Percentiles rank a stretch among this genome's conserved stretches.
These are phyloP conservation scores for Backusella sp. DNA, from an alignment of 192 early-diverging fungal species.

Conservation along the genomic window DNA sequence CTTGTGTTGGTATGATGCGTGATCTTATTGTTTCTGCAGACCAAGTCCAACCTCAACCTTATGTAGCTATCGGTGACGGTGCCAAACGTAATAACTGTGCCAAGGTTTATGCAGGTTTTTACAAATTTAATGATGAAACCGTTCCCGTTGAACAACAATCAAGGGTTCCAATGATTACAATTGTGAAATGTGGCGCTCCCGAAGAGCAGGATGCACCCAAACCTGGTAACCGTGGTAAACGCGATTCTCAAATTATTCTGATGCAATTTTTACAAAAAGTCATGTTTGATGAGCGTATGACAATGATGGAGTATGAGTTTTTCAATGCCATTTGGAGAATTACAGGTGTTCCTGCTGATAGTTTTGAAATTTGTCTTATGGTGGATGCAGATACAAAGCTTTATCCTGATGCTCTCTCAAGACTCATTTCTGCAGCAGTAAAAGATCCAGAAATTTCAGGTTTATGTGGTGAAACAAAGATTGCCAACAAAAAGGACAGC, in stretches of 20 bases:
- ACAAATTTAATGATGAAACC: constrained; percentile 60
- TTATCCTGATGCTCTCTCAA: constrained; percentile 68
- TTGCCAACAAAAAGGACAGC: constrained; percentile 85
- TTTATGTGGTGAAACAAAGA: constrained; percentile 94
- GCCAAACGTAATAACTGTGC: constrained; percentile 77
- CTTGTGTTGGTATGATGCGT: constrained; percentile 76
- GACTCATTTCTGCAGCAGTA: constrained; percentile 80
- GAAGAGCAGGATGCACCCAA: constrained; percentile 48
- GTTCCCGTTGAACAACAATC: constrained; percentile 46
- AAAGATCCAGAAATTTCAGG: constrained; percentile 89
- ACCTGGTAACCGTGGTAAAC: constrained; percentile 81
- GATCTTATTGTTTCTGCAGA: constrained; percentile 48
- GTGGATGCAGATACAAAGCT: constrained; percentile 86
- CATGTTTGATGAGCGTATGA: constrained; percentile 75
- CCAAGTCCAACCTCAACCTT: constrained; percentile 57
- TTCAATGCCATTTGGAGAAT: constrained; percentile 72
- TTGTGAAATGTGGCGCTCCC: constrained; percentile 67
- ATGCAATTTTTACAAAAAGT: constrained; percentile 86
- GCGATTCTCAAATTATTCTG: constrained; percentile 85
- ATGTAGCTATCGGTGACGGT: constrained; percentile 75
- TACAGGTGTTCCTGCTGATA: constrained; percentile 74
- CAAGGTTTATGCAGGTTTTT: constrained; percentile 72
- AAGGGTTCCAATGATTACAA: constrained; percentile 64
- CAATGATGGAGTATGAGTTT: constrained; percentile 66
- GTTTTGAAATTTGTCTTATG: constrained; percentile 73